These are phyloP conservation scores for Mallotus japonicus DNA, from an alignment of 441 rosid species.

Conservation along the genomic window DNA sequence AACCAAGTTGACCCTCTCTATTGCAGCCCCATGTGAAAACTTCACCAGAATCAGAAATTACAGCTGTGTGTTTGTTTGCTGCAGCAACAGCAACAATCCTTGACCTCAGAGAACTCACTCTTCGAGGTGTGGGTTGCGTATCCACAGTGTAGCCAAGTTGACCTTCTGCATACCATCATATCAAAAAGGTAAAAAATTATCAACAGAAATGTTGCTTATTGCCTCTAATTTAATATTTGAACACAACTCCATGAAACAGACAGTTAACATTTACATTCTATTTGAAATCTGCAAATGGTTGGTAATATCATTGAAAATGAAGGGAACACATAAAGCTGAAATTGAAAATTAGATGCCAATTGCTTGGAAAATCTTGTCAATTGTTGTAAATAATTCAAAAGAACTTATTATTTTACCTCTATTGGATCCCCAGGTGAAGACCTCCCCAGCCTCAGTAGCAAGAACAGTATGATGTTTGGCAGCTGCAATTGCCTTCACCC, in stretches of 20 bases:
- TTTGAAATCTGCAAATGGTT: constrained; percentile 1
- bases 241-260: constrained; percentile 12
- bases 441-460: constrained; percentile 90
- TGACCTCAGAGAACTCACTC: constrained; percentile 73
- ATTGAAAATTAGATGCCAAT: constrained; percentile 14
- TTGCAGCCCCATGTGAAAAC: constrained; percentile 99
- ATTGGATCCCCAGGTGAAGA: constrained; percentile 98
- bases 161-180: constrained; percentile 70
- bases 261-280: constrained; percentile 3
- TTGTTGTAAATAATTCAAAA: not conserved
- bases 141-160: constrained; percentile 98
- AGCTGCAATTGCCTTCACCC: constrained; percentile 92
- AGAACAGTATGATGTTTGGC: constrained; percentile 98
- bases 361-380: not conserved
- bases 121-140: constrained; percentile 96
- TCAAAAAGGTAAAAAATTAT: constrained; percentile 20
- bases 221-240: constrained; percentile 13
- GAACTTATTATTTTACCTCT: constrained; percentile 58
- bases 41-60: constrained; percentile 89
- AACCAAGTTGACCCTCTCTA: constrained; percentile 97
- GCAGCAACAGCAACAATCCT: constrained; percentile 92
- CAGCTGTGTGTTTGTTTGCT: constrained; percentile 95
- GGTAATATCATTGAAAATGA: constrained; percentile 7
- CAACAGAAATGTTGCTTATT: constrained; percentile 7
- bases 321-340: constrained; percentile 5